Evolutionary conservation across 1,284 basidiomycete species (phyloP).

Genomic region (Uromyces viciae-fabae): DNA sequence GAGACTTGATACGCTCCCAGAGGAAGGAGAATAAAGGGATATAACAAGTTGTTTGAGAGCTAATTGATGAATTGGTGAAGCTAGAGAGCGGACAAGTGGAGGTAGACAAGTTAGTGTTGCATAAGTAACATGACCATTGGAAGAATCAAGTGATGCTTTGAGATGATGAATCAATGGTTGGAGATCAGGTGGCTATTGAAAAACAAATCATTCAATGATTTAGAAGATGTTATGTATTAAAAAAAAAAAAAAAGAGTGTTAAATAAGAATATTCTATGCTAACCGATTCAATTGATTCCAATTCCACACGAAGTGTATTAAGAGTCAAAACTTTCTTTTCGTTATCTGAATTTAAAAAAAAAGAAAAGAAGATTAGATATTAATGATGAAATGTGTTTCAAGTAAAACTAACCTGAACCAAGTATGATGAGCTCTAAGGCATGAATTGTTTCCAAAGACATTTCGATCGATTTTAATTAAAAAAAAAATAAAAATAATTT

Average conservation of each 20-base stretch:
- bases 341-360: constrained; percentile 25
- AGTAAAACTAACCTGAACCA: background rate
- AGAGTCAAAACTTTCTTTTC: constrained; percentile 34
- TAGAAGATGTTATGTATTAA: background rate
- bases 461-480: too few species aligned
- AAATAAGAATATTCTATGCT: background rate
- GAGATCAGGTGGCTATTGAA: constrained; percentile 19
- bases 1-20: constrained; percentile 61
- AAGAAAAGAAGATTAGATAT: background rate
- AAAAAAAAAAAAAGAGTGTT: background rate
- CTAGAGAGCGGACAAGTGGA: constrained; percentile 47
- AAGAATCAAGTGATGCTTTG: constrained; percentile 69
- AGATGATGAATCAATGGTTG: constrained; percentile 54
- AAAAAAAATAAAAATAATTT: too few species aligned
- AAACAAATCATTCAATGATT: background rate
- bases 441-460: constrained; percentile 9
- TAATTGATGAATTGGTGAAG: constrained; percentile 67
- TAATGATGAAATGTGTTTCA: background rate
- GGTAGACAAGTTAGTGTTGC: constrained; percentile 53
- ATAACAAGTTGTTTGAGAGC: constrained; percentile 59
- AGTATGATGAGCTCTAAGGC: constrained; percentile 7
- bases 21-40: constrained; percentile 58
- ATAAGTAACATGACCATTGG: constrained; percentile 68
- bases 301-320: constrained; percentile 23
- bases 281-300: constrained; percentile 35